Evolutionary conservation across 305 asterid genomes (phyloP).

Genomic region (Fraxinus xanthoxyloides): DNA sequence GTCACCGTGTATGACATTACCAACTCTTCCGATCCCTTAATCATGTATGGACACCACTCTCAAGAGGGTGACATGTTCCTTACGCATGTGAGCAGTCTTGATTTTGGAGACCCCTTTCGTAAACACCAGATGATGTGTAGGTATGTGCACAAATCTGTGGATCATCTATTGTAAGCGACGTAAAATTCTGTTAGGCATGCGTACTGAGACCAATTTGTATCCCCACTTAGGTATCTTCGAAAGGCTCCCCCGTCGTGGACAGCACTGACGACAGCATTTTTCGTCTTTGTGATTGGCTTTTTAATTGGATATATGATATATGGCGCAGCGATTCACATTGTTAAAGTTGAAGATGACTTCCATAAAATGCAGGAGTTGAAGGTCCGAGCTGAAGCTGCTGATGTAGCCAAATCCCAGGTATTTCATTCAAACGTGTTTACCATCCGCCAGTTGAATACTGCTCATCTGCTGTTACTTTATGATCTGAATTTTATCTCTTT

Average conservation of each 20-base stretch:
- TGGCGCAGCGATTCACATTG: constrained; percentile 67
- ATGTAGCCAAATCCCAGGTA: constrained; percentile 94
- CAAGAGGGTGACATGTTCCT: constrained; percentile 63
- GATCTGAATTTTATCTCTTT: constrained; percentile 18
- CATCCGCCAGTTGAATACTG: neutral
- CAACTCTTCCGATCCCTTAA: constrained; percentile 68
- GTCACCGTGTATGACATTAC: constrained; percentile 83
- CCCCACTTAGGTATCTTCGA: constrained; percentile 59
- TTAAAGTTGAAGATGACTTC: constrained; percentile 77
- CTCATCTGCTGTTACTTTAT: constrained; percentile 13
- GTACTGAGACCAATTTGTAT: constrained; percentile 14
- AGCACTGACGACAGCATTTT: constrained; percentile 55
- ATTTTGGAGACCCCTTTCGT: constrained; percentile 89
- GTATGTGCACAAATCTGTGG: constrained; percentile 35
- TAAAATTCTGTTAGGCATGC: neutral
- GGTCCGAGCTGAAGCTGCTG: constrained; percentile 90
- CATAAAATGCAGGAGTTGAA: constrained; percentile 68
- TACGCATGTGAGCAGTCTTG: constrained; percentile 65
- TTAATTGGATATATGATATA: constrained; percentile 65
- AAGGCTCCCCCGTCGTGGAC: constrained; percentile 69
- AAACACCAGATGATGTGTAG: constrained; percentile 91
- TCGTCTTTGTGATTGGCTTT: constrained; percentile 47
- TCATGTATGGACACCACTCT: constrained; percentile 70
- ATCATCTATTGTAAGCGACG: neutral
- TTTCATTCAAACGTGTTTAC: constrained; percentile 7